These are phyloP conservation scores for Aspergillus sparsus DNA, from an alignment of 495 filamentous ascomycete genomes.

Conservation along the genomic window DNA sequence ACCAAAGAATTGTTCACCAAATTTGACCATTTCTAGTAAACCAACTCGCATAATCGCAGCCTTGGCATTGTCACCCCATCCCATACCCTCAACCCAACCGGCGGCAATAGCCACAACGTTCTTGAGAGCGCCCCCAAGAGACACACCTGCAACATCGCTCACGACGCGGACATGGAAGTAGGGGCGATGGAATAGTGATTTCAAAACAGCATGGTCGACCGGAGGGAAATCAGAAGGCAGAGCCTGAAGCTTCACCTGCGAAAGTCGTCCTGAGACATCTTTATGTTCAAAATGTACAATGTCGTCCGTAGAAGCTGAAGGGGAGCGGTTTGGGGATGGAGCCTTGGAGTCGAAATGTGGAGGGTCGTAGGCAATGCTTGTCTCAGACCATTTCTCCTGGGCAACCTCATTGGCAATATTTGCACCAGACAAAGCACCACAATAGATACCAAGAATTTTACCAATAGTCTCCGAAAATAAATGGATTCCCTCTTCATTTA, in stretches of 20 bases:
- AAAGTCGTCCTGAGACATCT: conserved; percentile 60
- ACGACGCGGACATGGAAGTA: conserved; percentile 97
- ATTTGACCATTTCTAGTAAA: conserved; percentile 91
- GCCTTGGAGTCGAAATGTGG: conserved; percentile 77
- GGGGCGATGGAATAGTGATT: conserved; percentile 87
- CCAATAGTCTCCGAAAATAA: conserved; percentile 97
- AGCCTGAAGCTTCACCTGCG: conserved; percentile 65
- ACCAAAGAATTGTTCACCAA: conserved; percentile 88
- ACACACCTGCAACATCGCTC: conserved; percentile 91
- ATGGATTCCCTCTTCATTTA: conserved; percentile 74
- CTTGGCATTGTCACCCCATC: conserved; percentile 98
- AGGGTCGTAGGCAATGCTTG: conserved; percentile 94
- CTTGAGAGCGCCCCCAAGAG: conserved; percentile 92
- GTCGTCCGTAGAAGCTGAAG: conserved; percentile 58
- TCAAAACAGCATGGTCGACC: conserved; percentile 75
- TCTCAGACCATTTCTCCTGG: conserved; percentile 92
- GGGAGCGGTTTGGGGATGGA: conserved; percentile 61
- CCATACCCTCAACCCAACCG: conserved; percentile 91
- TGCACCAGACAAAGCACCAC: conserved; percentile 90
- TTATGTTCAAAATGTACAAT: conserved; percentile 64
- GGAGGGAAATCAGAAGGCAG: conserved; percentile 79
- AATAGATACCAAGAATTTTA: conserved; percentile 88
- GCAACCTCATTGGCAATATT: conserved; percentile 98
- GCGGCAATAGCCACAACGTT: conserved; percentile 95
- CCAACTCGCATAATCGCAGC: conserved; percentile 96